These are phyloP conservation scores for Sporothrix dimorphospora DNA, from an alignment of 2,329 filamentous ascomycete genomes.

Conservation along the genomic window DNA sequence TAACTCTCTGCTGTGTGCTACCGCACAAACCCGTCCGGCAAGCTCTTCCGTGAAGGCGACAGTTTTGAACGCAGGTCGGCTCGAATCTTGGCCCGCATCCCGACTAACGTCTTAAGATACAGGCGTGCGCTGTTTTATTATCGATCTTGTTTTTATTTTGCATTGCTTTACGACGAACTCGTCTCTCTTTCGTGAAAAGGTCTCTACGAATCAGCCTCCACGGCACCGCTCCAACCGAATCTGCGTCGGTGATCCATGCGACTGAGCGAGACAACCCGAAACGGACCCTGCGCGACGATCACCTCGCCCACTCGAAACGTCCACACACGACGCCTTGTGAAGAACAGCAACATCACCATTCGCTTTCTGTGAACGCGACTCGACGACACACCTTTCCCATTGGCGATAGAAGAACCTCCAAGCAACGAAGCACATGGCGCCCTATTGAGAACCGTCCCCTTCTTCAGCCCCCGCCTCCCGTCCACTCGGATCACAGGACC, in stretches of 20 bases:
- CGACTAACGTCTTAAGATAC: neutral
- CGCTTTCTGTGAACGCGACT: neutral
- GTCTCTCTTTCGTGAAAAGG: neutral
- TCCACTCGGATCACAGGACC: neutral
- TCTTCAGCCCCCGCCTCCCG: neutral
- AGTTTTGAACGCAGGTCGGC: neutral
- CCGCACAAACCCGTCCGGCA: neutral
- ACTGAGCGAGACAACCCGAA: slow-evolving; percentile 12
- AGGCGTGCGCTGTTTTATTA: neutral
- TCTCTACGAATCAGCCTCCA: neutral
- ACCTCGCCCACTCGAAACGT: neutral
- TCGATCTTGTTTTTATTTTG: neutral
- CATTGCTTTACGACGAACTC: too few relatives aligned
- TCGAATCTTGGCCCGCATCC: slow-evolving; percentile 19
- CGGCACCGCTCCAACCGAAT: neutral
- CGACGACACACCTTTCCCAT: neutral
- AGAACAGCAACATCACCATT: neutral
- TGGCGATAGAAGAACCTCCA: neutral
- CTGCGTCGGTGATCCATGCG: slow-evolving; percentile 17
- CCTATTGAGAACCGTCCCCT: neutral
- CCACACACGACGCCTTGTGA: neutral
- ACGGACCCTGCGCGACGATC: slow-evolving; percentile 17
- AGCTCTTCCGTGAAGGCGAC: neutral
- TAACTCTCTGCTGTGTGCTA: neutral
- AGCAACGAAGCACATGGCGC: slow-evolving; percentile 2